Evolutionary conservation across 495 filamentous ascomycete species (phyloP), one percentile per base, ranked within the genome.

Genomic region (Penicillium cataractarum): DNA sequence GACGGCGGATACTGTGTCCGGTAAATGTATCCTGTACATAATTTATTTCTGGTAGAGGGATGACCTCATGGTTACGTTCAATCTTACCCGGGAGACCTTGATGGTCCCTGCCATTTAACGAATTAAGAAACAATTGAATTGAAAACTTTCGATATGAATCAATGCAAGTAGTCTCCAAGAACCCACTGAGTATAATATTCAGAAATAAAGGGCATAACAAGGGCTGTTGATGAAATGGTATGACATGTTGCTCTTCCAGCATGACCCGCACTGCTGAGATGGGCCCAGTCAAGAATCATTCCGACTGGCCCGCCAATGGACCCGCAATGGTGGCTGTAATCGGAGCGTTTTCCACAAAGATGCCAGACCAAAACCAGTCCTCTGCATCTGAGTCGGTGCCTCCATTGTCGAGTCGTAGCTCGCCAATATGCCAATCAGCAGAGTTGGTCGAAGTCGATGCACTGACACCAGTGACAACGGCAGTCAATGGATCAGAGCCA

Each of bases 351-450:
- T 92, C 89, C 58, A 91, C 80, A 60, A 87, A 91, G 21, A 91
- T 84, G 22, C 89, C 90, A 22, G 84, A 87, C 75, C 89, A 92
- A 70, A 84, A 91, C 81, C 86, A 90, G 69, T 91, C 88, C 80
- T 92, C 84, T 4, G 73, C 69, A 1, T 67, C 71, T 6, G 57
- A 17, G 7, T 85, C 83, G 48, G 79, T 79, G 17, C 83, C 83
- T 13, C 77, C 79, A 58, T 85, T 80, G 19, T 88, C 85, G 48
- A 91, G 80, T 63, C 90, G 82, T 39, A 92, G 77, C 55, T 90
- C 81, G 48, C 90, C 90, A 10, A 92, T 72, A 73, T 92, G 89
- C 89, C 88, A 92, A 71, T 92, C 89, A 2, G 77, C 80, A 57
- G 87, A 89, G 71, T 91, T 90, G 15, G 85, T 89, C 12, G 82